phyloP scores from a whole-genome alignment of 345 rosid species.

The Balakata baccata region DNA sequence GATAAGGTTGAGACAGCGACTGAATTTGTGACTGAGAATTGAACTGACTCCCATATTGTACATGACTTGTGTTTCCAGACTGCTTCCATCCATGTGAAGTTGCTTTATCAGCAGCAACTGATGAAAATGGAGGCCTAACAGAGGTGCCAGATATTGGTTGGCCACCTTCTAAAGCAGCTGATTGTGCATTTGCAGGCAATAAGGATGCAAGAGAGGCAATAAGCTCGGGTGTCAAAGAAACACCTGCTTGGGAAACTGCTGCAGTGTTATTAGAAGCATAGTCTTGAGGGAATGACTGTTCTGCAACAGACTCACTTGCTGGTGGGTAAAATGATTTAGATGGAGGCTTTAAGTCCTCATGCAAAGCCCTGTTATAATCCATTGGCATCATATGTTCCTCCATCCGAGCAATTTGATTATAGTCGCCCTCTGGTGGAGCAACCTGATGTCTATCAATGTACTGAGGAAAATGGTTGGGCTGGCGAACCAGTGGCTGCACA shows the following conservation, averaged over 20 bases:
- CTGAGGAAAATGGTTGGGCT: slow-evolving; percentile 37
- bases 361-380: slow-evolving; percentile 45
- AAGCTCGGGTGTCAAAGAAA: slow-evolving; percentile 74
- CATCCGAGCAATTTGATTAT: slow-evolving; percentile 32
- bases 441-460: slow-evolving; percentile 37
- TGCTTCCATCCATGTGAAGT: slow-evolving; percentile 49
- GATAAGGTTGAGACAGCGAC: slow-evolving; percentile 42
- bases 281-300: slow-evolving; percentile 37
- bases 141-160: slow-evolving; percentile 47
- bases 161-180: slow-evolving; percentile 41
- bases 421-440: slow-evolving; percentile 38
- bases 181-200: slow-evolving; percentile 54
- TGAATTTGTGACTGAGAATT: slow-evolving; percentile 40
- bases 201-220: slow-evolving; percentile 69
- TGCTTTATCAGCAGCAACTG: slow-evolving; percentile 36
- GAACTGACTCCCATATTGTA: slow-evolving; percentile 49
- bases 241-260: slow-evolving; percentile 52
- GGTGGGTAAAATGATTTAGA: slow-evolving; percentile 36
- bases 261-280: slow-evolving; percentile 31
- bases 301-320: slow-evolving; percentile 31
- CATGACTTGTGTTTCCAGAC: slow-evolving; percentile 39
- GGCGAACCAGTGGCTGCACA: slow-evolving; percentile 35
- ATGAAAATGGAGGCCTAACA: slow-evolving; percentile 38
- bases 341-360: slow-evolving; percentile 44
- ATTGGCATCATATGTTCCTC: slow-evolving; percentile 39